Percentiles rank a stretch among this genome's conserved stretches.
Evolutionary conservation across 768 basidiomycete genomes (phyloP).

Genomic region (Phlebiopsis flavidoalba): DNA sequence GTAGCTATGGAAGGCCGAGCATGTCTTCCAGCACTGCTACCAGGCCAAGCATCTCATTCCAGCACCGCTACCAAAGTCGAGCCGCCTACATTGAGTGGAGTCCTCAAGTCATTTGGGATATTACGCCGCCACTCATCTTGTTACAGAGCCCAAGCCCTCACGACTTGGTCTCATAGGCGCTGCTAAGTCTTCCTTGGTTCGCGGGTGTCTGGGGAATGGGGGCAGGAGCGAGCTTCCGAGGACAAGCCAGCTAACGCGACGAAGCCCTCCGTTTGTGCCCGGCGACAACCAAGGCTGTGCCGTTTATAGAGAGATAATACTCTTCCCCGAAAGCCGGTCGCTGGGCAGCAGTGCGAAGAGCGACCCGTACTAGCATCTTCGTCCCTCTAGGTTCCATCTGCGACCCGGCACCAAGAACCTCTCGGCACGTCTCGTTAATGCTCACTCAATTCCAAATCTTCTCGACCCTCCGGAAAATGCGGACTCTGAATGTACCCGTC

Average conservation of each 20-base stretch:
- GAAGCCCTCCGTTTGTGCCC: neutral
- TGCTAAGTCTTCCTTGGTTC: conserved; percentile 64
- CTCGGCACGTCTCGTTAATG: conserved; percentile 13
- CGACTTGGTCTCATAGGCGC: conserved; percentile 67
- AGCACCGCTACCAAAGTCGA: conserved; percentile 15
- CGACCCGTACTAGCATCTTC: neutral
- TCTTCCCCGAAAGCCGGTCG: conserved; percentile 5
- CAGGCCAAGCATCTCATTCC: too few species aligned
- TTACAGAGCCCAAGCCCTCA: conserved; percentile 39
- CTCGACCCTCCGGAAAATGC: conserved; percentile 12
- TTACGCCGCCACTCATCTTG: conserved; percentile 11
- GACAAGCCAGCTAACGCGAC: conserved; percentile 1
- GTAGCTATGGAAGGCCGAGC: conserved; percentile 51
- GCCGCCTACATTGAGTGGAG: conserved; percentile 32
- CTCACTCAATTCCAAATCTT: conserved; percentile 25
- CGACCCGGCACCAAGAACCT: neutral
- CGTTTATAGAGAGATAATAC: neutral
- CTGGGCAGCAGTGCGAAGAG: conserved; percentile 11
- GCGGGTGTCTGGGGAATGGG: conserved; percentile 71
- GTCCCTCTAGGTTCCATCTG: neutral
- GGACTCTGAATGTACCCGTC: neutral
- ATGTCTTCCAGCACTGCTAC: conserved; percentile 6
- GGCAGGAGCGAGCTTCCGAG: conserved; percentile 17
- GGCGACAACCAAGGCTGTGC: neutral
- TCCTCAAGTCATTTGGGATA: neutral